phyloP scores from a whole-genome alignment of 2,329 filamentous ascomycete genomes.

The Colletotrichum somersetense region DNA sequence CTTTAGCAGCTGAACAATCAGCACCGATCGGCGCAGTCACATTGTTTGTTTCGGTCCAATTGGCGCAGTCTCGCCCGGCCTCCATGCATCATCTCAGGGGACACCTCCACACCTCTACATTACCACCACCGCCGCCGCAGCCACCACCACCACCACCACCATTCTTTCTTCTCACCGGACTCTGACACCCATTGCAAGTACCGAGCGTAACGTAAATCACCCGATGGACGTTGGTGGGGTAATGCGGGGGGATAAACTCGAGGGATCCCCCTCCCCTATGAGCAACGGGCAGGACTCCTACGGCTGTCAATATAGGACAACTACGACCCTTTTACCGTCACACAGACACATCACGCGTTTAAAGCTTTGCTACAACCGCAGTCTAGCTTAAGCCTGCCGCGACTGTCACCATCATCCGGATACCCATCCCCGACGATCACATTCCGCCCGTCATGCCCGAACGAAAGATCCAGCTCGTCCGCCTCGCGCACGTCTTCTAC shows the following conservation, averaged over 20 bases:
- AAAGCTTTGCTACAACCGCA: neutral
- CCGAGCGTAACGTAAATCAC: conserved; percentile 30
- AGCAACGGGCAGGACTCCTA: neutral
- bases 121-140: neutral
- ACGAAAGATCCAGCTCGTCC: conserved; percentile 52
- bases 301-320: conserved; percentile 10
- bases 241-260: conserved; percentile 37
- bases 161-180: conserved; percentile 20
- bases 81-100: neutral
- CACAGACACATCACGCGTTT: fast-evolving
- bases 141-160: neutral
- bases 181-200: conserved; percentile 29
- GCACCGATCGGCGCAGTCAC: neutral
- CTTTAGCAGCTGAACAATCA: neutral
- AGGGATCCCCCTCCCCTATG: conserved; percentile 13
- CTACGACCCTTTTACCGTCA: neutral
- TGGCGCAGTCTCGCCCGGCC: neutral
- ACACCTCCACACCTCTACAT: neutral
- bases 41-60: neutral
- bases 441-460: conserved; percentile 31
- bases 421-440: neutral
- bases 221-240: conserved; percentile 40
- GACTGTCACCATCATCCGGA: neutral
- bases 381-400: neutral
- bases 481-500: conserved; percentile 62